Conservation (phyloP, 1,284 basidiomycete species). For the Earliella scabrosa region DNA sequence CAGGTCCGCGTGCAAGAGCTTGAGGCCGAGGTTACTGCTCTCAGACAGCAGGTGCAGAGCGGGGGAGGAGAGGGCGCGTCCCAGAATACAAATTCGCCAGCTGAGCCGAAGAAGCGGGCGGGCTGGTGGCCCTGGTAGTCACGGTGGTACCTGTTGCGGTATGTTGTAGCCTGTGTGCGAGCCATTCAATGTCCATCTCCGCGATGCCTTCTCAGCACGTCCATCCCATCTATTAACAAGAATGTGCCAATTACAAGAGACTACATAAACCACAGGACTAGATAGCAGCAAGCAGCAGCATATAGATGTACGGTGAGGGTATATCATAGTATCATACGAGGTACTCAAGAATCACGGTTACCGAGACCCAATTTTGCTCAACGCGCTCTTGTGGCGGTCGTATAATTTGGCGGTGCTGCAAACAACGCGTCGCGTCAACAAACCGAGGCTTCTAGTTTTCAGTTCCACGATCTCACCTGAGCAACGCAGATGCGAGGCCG, state of each 20-base stretch:
- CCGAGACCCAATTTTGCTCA: slow-evolving; percentile 52
- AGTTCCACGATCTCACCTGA: slow-evolving; percentile 56
- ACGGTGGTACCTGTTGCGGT: not conserved
- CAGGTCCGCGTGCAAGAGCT: slow-evolving; percentile 51
- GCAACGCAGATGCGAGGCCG: slow-evolving; percentile 67
- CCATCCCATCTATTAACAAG: slow-evolving; percentile 1
- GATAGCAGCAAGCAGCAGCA: slow-evolving; percentile 13
- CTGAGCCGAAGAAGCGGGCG: slow-evolving; percentile 10
- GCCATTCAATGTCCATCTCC: not conserved
- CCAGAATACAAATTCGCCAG: not conserved
- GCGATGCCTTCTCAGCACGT: not conserved
- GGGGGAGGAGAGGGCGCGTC: not conserved
- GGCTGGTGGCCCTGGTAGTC: slow-evolving; percentile 20
- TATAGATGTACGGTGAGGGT: slow-evolving; percentile 13
- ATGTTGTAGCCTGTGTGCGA: too few species aligned
- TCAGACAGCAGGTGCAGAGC: slow-evolving; percentile 29
- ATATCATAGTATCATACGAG: slow-evolving; percentile 13
- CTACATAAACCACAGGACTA: slow-evolving; percentile 11
- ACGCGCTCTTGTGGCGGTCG: slow-evolving; percentile 63
- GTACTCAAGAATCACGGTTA: slow-evolving; percentile 4
- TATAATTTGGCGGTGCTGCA: slow-evolving; percentile 70
- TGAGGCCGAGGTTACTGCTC: slow-evolving; percentile 60
- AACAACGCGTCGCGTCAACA: slow-evolving; percentile 1
- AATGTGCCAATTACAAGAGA: slow-evolving; percentile 6
- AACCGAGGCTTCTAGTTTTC: slow-evolving; percentile 9